Evolutionary conservation across 2,329 filamentous ascomycete genomes (phyloP), one percentile per base, ranked within the genome.

Genomic region (Verticillium tricorpus): DNA sequence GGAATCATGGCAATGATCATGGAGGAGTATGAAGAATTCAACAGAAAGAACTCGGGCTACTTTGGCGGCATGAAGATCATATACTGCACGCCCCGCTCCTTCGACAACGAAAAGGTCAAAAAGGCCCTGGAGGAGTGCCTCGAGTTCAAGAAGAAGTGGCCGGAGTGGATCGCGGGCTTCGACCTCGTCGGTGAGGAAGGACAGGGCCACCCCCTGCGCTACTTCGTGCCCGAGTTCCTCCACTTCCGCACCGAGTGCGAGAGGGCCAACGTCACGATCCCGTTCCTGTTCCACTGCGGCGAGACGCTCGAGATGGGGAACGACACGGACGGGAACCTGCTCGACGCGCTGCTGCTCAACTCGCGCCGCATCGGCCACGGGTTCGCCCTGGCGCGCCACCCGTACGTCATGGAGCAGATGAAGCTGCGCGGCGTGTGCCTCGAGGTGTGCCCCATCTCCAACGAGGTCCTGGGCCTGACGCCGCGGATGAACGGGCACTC

Each of bases 361-460:
- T 80, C 88, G 2, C 89, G 86, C 74, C 86, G 90, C 15, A 89
- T 93, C 58, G 90, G 89, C 0, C 90, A 93, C 68, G 89, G 89
- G 1, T 92, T 89, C 67, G 85, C 89, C 0, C 76, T 92, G 4
- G 78, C 88, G 15, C 83, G 86, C 61, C 89, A 92, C 69, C 86
- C 86, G 0, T 76, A 84, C 40, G 76, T 92, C n/a, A 84, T 91
- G 74, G 77, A 87, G 65, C 76, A 82, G 58, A 90, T 91, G 82
- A 87, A 84, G 72, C 74, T 79, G 62, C 77, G 78, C n/a, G 78
- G 80, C 11, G 83, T 92, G 37, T 91, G 89, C 66, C 79, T 93
- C n/a, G 90, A 93, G 75, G 77, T 90, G 1, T 92, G 90, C 67
- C 90, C 89, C 0, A 91, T 92, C 58, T 92, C 89, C 1, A 93